A percentile compares a stretch with the other conserved stretches of the same genome.
These are phyloP conservation scores for Datura wrightii DNA, from an alignment of 257 asterid species.

Conservation along the genomic window DNA sequence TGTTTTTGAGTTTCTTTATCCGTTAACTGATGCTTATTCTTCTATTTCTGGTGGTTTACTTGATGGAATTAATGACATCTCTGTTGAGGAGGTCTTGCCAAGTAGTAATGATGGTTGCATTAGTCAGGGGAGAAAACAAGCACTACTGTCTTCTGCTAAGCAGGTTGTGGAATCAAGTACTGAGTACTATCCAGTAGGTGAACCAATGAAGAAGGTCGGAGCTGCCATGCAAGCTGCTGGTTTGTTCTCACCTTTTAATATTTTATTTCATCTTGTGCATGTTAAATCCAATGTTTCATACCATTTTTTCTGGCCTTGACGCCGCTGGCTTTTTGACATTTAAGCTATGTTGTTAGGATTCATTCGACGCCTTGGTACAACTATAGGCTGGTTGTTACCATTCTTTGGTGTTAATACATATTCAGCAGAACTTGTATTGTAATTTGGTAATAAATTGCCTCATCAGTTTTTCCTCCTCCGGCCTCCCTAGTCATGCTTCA, in stretches of 20 bases:
- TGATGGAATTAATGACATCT: constrained; percentile 31
- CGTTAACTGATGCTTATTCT: constrained; percentile 36
- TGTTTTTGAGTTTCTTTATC: constrained; percentile 63
- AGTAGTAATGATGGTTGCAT: constrained; percentile 26
- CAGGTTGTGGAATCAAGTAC: constrained; percentile 59
- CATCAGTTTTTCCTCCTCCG: too few species aligned
- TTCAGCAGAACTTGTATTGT: not conserved
- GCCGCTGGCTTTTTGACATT: not conserved
- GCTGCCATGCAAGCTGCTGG: constrained; percentile 79
- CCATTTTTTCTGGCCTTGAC: not conserved
- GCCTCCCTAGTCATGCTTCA: not conserved
- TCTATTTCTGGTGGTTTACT: constrained; percentile 29
- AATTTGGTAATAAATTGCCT: too few species aligned
- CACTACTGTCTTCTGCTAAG: constrained; percentile 59
- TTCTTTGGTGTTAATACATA: not conserved
- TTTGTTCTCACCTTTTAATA: constrained; percentile 32
- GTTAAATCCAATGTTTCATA: not conserved
- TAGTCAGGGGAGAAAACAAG: constrained; percentile 30
- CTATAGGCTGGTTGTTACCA: not conserved
- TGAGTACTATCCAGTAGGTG: constrained; percentile 73
- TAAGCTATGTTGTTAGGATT: not conserved
- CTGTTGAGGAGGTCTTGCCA: constrained; percentile 35
- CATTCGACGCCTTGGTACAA: not conserved
- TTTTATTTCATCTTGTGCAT: not conserved
- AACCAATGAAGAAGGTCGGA: constrained; percentile 60